phyloP scores from a whole-genome alignment of 176 grass and related monocot genomes.

The Carex scoparia region DNA sequence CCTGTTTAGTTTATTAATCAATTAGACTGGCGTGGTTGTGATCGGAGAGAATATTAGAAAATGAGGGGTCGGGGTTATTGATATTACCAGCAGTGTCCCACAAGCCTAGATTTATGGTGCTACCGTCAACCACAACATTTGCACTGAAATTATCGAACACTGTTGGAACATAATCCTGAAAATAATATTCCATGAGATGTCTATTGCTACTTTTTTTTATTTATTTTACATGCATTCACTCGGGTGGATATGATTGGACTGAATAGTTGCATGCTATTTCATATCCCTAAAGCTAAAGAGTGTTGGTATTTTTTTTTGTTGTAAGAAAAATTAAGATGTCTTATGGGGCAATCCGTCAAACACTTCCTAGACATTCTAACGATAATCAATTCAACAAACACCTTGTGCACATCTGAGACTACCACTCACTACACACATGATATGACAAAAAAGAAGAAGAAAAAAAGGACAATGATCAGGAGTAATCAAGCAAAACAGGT shows the following conservation, averaged over 20 bases:
- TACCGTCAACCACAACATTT: conserved; percentile 55
- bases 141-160: conserved; percentile 64
- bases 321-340: not conserved
- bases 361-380: not conserved
- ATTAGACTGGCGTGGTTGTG: too few species aligned
- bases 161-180: conserved; percentile 59
- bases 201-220: not conserved
- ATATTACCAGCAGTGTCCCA: conserved; percentile 55
- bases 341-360: not conserved
- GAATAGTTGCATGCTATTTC: not conserved
- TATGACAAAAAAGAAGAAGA: not conserved
- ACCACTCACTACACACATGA: not conserved
- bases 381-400: not conserved
- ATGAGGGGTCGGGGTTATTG: not conserved
- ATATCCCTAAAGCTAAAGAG: not conserved
- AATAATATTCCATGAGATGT: conserved; percentile 9
- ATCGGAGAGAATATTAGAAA: not conserved
- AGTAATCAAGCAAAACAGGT: not conserved
- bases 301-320: not conserved
- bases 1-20: conserved; percentile 32
- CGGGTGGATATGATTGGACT: not conserved
- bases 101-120: conserved; percentile 52
- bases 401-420: not conserved
- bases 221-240: not conserved
- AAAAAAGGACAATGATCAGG: not conserved